A percentile compares a stretch with the other conserved stretches of the same genome.
Evolutionary conservation across 2,329 filamentous ascomycete genomes (phyloP).

Genomic region (Daldinia sp.): DNA sequence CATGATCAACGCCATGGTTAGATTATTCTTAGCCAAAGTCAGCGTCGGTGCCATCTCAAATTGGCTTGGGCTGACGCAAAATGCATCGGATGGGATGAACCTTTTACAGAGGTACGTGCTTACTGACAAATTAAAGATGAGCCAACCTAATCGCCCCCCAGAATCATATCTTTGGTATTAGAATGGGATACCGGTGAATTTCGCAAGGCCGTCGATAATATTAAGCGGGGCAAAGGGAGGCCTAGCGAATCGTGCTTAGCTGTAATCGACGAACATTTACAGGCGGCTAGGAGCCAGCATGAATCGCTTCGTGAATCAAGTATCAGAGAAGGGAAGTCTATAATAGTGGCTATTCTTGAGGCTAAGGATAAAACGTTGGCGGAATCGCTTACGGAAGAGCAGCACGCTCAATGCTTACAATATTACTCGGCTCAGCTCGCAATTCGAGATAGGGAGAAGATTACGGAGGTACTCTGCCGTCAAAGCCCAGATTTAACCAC

Average conservation of each 20-base stretch:
- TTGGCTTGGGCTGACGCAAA: conserved; percentile 77
- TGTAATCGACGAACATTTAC: conserved; percentile 66
- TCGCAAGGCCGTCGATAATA: conserved; percentile 68
- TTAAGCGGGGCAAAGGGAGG: conserved; percentile 68
- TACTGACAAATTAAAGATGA: not conserved
- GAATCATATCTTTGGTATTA: conserved; percentile 77
- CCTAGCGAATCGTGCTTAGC: conserved; percentile 69
- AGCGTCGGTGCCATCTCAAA: conserved; percentile 78
- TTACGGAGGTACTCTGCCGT: conserved; percentile 72
- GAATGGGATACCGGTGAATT: conserved; percentile 78
- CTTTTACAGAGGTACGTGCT: conserved; percentile 66
- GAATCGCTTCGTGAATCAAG: conserved; percentile 67
- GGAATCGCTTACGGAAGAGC: conserved; percentile 60
- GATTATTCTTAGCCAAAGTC: conserved; percentile 78
- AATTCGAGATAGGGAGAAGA: conserved; percentile 75
- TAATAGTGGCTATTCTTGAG: conserved; percentile 72
- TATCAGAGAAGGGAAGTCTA: conserved; percentile 60
- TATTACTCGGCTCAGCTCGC: conserved; percentile 77
- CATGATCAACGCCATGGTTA: conserved; percentile 81
- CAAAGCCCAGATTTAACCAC: conserved; percentile 78
- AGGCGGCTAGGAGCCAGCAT: conserved; percentile 62
- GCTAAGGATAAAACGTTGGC: conserved; percentile 56
- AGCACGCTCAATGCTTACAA: conserved; percentile 71
- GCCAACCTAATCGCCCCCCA: conserved; percentile 43
- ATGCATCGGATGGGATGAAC: conserved; percentile 81